Conservation (phyloP, 2,329 filamentous ascomycete species). For the Calcarisporium arbuscula region DNA sequence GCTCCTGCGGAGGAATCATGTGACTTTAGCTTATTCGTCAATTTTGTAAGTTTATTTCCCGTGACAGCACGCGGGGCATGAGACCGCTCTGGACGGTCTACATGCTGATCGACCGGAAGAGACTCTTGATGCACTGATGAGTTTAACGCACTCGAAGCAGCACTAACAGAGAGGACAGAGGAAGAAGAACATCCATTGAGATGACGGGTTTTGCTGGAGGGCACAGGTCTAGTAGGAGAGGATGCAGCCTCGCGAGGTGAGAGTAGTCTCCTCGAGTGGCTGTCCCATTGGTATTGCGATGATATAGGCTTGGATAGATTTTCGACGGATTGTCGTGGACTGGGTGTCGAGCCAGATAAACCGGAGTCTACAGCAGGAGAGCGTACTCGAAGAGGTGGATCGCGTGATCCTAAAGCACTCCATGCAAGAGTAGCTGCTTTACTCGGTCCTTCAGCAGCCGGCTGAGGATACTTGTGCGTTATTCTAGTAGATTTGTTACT, state of each 20-base stretch:
- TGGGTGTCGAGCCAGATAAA: slow-evolving; percentile 12
- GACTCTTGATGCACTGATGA: slow-evolving; percentile 22
- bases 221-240: slow-evolving; percentile 18
- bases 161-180: slow-evolving; percentile 46
- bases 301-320: slow-evolving; percentile 22
- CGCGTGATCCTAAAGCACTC: slow-evolving; percentile 38
- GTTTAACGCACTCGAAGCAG: slow-evolving; percentile 49
- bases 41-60: slow-evolving; percentile 2
- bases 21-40: neutral
- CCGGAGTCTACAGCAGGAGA: slow-evolving; percentile 17
- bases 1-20: slow-evolving; percentile 11
- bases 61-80: slow-evolving; percentile 7
- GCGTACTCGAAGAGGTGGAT: slow-evolving; percentile 24
- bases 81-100: slow-evolving; percentile 13
- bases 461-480: slow-evolving; percentile 33
- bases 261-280: slow-evolving; percentile 46
- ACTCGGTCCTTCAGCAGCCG: slow-evolving; percentile 47
- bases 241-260: slow-evolving; percentile 27
- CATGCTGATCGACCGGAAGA: slow-evolving; percentile 11
- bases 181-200: slow-evolving; percentile 33
- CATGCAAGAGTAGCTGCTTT: slow-evolving; percentile 61
- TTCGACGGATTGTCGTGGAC: slow-evolving; percentile 23
- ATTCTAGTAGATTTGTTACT: slow-evolving; percentile 35
- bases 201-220: slow-evolving; percentile 24
- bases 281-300: slow-evolving; percentile 45